Percentiles rank a stretch among this genome's conserved stretches.
phyloP scores from a whole-genome alignment of 176 grass and related monocot species.

The Oryza coarctata region DNA sequence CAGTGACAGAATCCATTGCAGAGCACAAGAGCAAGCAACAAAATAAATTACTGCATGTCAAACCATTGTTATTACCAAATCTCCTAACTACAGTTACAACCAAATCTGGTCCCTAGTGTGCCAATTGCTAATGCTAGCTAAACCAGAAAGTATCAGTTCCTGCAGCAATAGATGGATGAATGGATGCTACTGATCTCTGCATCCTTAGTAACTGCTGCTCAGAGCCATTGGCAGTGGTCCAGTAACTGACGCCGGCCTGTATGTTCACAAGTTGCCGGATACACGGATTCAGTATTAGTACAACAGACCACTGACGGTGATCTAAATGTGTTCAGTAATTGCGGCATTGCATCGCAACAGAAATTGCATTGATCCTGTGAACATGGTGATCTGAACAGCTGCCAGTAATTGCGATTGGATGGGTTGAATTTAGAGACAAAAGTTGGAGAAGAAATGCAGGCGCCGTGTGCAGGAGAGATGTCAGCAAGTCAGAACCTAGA shows the following conservation, averaged over 20 bases:
- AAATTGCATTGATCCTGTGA: slow-evolving; percentile 16
- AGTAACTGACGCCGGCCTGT: slow-evolving; percentile 21
- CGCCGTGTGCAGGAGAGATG: neutral
- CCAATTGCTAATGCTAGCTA: neutral
- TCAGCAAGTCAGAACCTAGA: neutral
- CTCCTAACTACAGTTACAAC: neutral
- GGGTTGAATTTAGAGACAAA: neutral
- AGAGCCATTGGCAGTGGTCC: slow-evolving; percentile 28
- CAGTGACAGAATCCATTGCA: neutral
- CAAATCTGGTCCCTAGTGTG: neutral
- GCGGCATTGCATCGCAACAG: neutral
- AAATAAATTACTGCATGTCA: neutral
- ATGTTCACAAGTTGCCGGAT: slow-evolving; percentile 34
- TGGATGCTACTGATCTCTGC: neutral
- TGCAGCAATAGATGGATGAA: neutral
- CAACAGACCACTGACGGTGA: neutral
- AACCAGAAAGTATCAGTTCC: neutral
- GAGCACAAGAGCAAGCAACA: neutral
- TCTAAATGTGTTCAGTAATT: slow-evolving; percentile 30
- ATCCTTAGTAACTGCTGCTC: slow-evolving; percentile 17
- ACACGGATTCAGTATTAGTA: neutral
- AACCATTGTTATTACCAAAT: neutral
- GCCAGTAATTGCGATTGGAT: neutral
- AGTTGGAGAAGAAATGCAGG: neutral
- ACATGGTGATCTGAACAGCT: neutral